Percentiles rank a stretch among this genome's conserved stretches.
Evolutionary conservation across 345 rosid genomes (phyloP).

Genomic region (Trapa incisa): DNA sequence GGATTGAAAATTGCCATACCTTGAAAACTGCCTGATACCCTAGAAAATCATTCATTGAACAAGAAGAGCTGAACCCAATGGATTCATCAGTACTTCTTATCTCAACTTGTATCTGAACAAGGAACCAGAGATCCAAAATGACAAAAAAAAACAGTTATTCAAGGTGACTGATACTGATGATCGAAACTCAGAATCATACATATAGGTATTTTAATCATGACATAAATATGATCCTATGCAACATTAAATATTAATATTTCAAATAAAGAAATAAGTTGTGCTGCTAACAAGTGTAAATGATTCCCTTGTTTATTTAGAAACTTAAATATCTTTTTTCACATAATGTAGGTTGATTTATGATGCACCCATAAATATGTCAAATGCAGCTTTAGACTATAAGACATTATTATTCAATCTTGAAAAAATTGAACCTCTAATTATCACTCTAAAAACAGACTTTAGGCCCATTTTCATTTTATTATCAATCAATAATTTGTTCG

Average conservation of each 20-base stretch:
- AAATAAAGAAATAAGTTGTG: background rate
- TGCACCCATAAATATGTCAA: background rate
- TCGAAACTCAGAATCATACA: background rate
- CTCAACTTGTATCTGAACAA: conserved; percentile 65
- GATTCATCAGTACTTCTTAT: conserved; percentile 42
- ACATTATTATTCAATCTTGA: background rate
- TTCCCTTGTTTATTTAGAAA: background rate
- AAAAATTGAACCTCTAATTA: background rate
- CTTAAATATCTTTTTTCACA: background rate
- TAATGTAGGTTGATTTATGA: background rate
- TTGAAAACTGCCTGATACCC: conserved; percentile 80
- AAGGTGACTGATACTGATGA: background rate
- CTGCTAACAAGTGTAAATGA: background rate
- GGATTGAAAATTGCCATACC: conserved; percentile 28
- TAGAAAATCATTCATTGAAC: conserved; percentile 54
- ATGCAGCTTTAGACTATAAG: background rate
- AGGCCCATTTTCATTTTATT: background rate
- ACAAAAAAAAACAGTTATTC: background rate
- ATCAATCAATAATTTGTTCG: background rate
- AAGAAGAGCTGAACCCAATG: conserved; percentile 55
- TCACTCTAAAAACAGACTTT: background rate
- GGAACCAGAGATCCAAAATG: background rate
- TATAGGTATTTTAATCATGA: background rate
- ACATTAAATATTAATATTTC: background rate
- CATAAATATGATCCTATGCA: background rate